These are phyloP conservation scores for Forsythia suspensa DNA, from an alignment of 257 asterid genomes.

Conservation along the genomic window DNA sequence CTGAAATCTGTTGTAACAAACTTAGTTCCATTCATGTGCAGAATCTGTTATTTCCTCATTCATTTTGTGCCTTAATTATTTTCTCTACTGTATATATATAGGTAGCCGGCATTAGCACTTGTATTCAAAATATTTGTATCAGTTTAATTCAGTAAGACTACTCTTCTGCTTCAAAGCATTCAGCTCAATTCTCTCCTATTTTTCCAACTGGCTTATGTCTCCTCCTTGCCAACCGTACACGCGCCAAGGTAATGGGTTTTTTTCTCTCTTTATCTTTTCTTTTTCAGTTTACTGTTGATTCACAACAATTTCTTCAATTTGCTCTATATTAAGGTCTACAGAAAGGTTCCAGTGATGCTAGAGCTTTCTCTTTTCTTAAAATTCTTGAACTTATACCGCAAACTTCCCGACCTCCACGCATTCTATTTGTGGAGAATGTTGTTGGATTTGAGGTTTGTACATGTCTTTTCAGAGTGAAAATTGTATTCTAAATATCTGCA, in stretches of 20 bases:
- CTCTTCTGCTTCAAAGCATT: no score
- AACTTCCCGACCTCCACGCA: constrained; percentile 59
- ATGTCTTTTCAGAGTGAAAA: neutral
- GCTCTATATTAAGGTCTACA: constrained; percentile 67
- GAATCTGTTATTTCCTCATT: no score
- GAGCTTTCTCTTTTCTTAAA: constrained; percentile 81
- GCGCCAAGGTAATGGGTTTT: constrained; percentile 67
- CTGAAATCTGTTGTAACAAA: no score
- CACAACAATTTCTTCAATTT: constrained; percentile 22
- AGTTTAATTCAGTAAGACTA: no score
- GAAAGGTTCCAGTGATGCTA: constrained; percentile 91
- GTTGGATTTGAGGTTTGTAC: constrained; percentile 96
- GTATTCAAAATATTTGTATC: no score
- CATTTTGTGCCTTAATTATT: no score
- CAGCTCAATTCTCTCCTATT: no score
- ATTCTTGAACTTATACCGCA: constrained; percentile 83
- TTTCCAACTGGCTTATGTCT: constrained; percentile 95
- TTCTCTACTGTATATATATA: no score
- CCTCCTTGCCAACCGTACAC: constrained; percentile 99
- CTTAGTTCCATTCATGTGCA: no score
- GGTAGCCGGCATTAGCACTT: no score
- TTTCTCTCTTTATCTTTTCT: constrained; percentile 6
- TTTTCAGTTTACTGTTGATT: constrained; percentile 1
- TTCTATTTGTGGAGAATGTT: constrained; percentile 94
- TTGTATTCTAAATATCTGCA: neutral